Percentiles rank a stretch among this genome's conserved stretches.
phyloP scores from a whole-genome alignment of 352 stramenopile species.

The Globisporangium apiculatum region DNA sequence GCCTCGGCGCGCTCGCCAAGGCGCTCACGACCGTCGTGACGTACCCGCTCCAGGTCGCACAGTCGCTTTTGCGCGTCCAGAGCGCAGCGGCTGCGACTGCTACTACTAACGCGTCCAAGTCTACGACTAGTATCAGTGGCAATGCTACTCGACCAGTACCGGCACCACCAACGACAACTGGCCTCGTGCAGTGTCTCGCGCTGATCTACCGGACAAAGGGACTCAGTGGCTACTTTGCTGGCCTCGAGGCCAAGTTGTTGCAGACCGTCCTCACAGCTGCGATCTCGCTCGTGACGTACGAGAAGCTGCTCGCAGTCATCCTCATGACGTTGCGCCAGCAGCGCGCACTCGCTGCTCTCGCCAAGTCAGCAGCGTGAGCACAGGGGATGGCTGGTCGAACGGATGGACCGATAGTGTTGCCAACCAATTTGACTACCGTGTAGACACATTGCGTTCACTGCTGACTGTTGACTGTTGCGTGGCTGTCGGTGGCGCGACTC shows the following conservation, averaged over 20 bases:
- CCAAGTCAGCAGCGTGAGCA: slow-evolving; percentile 29
- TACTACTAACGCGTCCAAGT: neutral
- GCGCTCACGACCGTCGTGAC: slow-evolving; percentile 89
- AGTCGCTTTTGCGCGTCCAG: slow-evolving; percentile 85
- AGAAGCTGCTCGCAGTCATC: slow-evolving; percentile 80
- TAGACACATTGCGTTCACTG: too few relatives aligned
- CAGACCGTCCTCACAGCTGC: slow-evolving; percentile 92
- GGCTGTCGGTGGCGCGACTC: too few relatives aligned
- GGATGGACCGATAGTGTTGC: too few relatives aligned
- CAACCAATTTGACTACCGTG: too few relatives aligned
- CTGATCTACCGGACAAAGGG: slow-evolving; percentile 62
- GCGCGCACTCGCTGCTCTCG: slow-evolving; percentile 15
- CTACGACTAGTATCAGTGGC: neutral
- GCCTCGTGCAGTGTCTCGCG: slow-evolving; percentile 32
- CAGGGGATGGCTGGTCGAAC: neutral
- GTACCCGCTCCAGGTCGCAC: slow-evolving; percentile 92
- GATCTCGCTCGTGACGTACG: slow-evolving; percentile 92
- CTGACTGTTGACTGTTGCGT: too few relatives aligned
- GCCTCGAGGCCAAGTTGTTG: slow-evolving; percentile 91
- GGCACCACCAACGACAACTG: neutral
- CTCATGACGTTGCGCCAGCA: slow-evolving; percentile 41
- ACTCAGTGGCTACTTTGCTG: slow-evolving; percentile 78
- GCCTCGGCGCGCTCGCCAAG: slow-evolving; percentile 89
- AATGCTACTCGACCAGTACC: neutral
- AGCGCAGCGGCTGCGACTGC: slow-evolving; percentile 15